These are phyloP conservation scores for Macrolepiota albuminosa DNA, from an alignment of 768 basidiomycete species.

Conservation along the genomic window DNA sequence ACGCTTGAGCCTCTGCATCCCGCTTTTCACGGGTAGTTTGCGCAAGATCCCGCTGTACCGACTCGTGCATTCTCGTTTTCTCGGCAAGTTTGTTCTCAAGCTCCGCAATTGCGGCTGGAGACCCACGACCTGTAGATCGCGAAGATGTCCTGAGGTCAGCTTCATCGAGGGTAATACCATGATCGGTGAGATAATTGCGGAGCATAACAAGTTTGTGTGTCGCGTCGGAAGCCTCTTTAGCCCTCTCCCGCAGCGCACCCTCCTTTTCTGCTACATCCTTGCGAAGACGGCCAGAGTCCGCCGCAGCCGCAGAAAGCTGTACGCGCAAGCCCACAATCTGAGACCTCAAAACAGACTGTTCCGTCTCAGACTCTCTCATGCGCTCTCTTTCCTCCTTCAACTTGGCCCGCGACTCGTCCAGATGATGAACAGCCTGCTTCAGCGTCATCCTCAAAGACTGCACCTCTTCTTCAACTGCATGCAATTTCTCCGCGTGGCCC, in stretches of 20 bases:
- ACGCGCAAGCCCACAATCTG: slow-evolving; percentile 72
- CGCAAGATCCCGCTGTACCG: slow-evolving; percentile 71
- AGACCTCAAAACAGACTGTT: slow-evolving; percentile 59
- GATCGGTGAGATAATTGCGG: slow-evolving; percentile 83
- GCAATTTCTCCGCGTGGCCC: slow-evolving; percentile 78
- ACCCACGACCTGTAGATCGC: slow-evolving; percentile 31
- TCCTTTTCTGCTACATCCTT: slow-evolving; percentile 70
- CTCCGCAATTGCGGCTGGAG: slow-evolving; percentile 52
- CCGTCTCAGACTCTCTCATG: slow-evolving; percentile 57
- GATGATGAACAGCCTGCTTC: slow-evolving; percentile 66
- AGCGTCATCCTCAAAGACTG: slow-evolving; percentile 75
- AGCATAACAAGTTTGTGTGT: slow-evolving; percentile 74
- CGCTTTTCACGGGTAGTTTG: slow-evolving; percentile 60
- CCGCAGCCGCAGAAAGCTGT: slow-evolving; percentile 63
- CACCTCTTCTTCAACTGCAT: slow-evolving; percentile 75
- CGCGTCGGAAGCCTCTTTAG: slow-evolving; percentile 62
- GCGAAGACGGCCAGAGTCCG: slow-evolving; percentile 65
- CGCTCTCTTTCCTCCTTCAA: slow-evolving; percentile 65
- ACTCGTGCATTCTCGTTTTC: slow-evolving; percentile 64
- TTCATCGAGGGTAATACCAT: slow-evolving; percentile 77
- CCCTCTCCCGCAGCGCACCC: slow-evolving; percentile 53
- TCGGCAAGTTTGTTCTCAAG: slow-evolving; percentile 78
- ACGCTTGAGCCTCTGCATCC: slow-evolving; percentile 70
- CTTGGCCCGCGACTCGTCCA: slow-evolving; percentile 64
- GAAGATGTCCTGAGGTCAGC: slow-evolving; percentile 52